Evolutionary conservation across 2,329 filamentous ascomycete genomes (phyloP).

Genomic region (Nigrospora osmanthi): DNA sequence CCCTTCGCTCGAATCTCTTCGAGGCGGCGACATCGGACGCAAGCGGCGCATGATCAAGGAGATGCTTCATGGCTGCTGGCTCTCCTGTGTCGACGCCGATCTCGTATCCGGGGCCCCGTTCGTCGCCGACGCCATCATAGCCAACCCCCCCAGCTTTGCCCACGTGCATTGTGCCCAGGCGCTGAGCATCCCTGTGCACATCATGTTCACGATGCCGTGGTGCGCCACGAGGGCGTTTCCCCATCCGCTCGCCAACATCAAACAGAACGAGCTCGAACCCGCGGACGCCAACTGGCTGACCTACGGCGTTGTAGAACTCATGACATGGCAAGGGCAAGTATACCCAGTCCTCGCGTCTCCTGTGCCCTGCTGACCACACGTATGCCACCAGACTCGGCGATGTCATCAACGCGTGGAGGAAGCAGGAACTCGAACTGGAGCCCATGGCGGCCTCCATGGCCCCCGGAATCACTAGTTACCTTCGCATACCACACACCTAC

Average conservation of each 20-base stretch:
- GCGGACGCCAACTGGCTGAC: conserved; percentile 70
- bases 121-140: conserved; percentile 75
- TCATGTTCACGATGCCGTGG: conserved; percentile 96
- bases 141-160: conserved; percentile 70
- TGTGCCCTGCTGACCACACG: too few species aligned
- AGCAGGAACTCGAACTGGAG: conserved; percentile 58
- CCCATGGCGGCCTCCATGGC: conserved; percentile 70
- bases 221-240: conserved; percentile 73
- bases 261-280: conserved; percentile 38
- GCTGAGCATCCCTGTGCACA: conserved; percentile 65
- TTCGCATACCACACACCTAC: conserved; percentile 76
- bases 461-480: conserved; percentile 63
- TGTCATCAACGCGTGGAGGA: conserved; percentile 75
- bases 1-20: conserved; percentile 25
- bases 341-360: too few species aligned
- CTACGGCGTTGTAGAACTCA: conserved; percentile 74
- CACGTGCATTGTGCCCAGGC: conserved; percentile 71
- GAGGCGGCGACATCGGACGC: conserved; percentile 25
- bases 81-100: conserved; percentile 69
- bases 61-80: conserved; percentile 81
- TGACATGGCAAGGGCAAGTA: conserved; percentile 69
- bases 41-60: conserved; percentile 53
- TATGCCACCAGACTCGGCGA: conserved; percentile 50
- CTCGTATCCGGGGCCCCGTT: conserved; percentile 49
- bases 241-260: conserved; percentile 73